Conservation (phyloP, 1,139 yeast species). For the Sugiyamaella novakii region DNA sequence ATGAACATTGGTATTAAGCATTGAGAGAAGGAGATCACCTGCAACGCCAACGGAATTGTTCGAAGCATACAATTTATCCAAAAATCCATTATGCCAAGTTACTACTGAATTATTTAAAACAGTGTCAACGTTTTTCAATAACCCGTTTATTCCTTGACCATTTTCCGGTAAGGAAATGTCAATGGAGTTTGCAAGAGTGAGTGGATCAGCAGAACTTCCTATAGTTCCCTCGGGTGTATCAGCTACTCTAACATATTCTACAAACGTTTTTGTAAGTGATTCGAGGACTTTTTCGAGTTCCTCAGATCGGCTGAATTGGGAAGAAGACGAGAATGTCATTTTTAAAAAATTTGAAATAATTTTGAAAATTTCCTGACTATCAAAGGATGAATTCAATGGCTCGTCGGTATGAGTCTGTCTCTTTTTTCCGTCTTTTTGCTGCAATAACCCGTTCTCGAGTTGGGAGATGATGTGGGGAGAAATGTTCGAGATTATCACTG, state of each 20-base stretch:
- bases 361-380: neutral
- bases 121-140: slow-evolving; percentile 55
- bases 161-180: slow-evolving; percentile 39
- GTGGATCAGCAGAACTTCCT: slow-evolving; percentile 46
- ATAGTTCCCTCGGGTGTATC: slow-evolving; percentile 36
- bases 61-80: slow-evolving; percentile 82
- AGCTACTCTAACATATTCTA: slow-evolving; percentile 47
- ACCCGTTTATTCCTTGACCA: slow-evolving; percentile 47
- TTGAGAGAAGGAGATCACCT: slow-evolving; percentile 67
- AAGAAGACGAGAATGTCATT: neutral
- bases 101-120: slow-evolving; percentile 71
- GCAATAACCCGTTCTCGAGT: too few species aligned
- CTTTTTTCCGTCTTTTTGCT: too few species aligned
- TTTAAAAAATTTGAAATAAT: neutral
- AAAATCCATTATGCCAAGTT: slow-evolving; percentile 85
- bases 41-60: slow-evolving; percentile 84
- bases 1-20: slow-evolving; percentile 81
- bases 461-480: neutral
- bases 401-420: too few species aligned
- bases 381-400: neutral
- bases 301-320: slow-evolving; percentile 38
- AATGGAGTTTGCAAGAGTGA: slow-evolving; percentile 38
- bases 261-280: slow-evolving; percentile 43
- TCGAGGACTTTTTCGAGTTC: slow-evolving; percentile 51
- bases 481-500: neutral